These are phyloP conservation scores for Nadsonia starkeyi-henricii DNA, from an alignment of 1,139 yeast species.

Conservation along the genomic window DNA sequence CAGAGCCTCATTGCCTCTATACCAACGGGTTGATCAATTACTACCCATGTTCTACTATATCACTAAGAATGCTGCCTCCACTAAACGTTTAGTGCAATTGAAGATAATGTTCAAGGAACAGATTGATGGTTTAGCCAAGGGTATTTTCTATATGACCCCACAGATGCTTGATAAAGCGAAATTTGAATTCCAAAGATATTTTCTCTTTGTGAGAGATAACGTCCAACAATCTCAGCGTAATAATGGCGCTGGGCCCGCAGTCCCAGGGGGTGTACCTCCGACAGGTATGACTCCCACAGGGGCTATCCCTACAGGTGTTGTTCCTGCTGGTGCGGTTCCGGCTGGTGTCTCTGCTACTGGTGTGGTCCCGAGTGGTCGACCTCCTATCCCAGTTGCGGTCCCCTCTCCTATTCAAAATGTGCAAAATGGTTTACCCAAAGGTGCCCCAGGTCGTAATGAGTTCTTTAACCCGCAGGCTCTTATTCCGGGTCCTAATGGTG, in stretches of 20 bases:
- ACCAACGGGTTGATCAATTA: constrained; percentile 57
- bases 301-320: too few species aligned
- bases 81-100: constrained; percentile 63
- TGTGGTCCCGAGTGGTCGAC: too few species aligned
- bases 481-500: too few species aligned
- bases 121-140: constrained; percentile 49
- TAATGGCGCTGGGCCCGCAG: too few species aligned
- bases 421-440: background rate
- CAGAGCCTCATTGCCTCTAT: constrained; percentile 45
- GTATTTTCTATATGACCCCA: constrained; percentile 51
- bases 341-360: too few species aligned
- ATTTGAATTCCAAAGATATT: constrained; percentile 58
- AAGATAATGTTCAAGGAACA: constrained; percentile 68
- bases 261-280: too few species aligned
- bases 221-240: constrained; percentile 13
- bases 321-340: background rate
- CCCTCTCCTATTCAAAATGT: too few species aligned
- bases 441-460: background rate
- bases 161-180: constrained; percentile 58
- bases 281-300: too few species aligned
- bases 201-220: constrained; percentile 54
- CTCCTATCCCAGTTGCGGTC: too few species aligned
- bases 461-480: background rate
- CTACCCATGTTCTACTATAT: constrained; percentile 65
- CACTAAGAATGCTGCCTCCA: constrained; percentile 60